Percentiles rank a stretch among this genome's conserved stretches.
phyloP scores from a whole-genome alignment of 805 yeast genomes.

The Kurtzmaniella fragi region DNA sequence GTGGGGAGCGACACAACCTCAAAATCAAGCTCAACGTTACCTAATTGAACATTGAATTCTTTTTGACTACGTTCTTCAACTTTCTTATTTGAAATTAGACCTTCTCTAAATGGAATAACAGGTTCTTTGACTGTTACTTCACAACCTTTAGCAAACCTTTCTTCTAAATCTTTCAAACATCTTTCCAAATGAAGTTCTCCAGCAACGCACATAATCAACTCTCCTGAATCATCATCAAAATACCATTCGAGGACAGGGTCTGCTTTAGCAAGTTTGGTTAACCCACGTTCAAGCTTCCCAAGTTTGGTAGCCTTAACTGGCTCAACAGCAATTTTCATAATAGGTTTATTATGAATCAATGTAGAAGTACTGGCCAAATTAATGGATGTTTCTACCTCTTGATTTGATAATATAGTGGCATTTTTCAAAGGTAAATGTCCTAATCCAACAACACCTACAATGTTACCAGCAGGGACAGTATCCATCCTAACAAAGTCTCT shows the following conservation, averaged over 20 bases:
- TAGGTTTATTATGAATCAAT: conserved; percentile 68
- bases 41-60: conserved; percentile 31
- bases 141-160: conserved; percentile 81
- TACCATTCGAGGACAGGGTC: conserved; percentile 93
- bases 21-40: conserved; percentile 44
- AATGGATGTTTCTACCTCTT: conserved; percentile 66
- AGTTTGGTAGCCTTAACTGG: conserved; percentile 83
- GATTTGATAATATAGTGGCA: conserved; percentile 75
- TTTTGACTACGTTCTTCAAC: conserved; percentile 8
- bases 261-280: conserved; percentile 73
- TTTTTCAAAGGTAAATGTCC: conserved; percentile 78
- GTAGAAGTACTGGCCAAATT: conserved; percentile 48
- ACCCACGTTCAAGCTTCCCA: conserved; percentile 70
- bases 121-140: conserved; percentile 87
- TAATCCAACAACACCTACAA: conserved; percentile 90
- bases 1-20: conserved; percentile 59
- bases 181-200: conserved; percentile 96
- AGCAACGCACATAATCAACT: conserved; percentile 88
- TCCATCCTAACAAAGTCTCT: conserved; percentile 74
- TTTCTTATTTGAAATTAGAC: conserved; percentile 53
- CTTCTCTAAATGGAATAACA: conserved; percentile 90
- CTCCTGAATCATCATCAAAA: conserved; percentile 81
- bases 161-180: conserved; percentile 84
- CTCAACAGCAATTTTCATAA: conserved; percentile 92
- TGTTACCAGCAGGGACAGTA: conserved; percentile 89